A percentile compares a stretch with the other conserved stretches of the same genome.
These are phyloP conservation scores for Penicillium longicatenatum DNA, from an alignment of 495 filamentous ascomycete genomes.

Conservation along the genomic window DNA sequence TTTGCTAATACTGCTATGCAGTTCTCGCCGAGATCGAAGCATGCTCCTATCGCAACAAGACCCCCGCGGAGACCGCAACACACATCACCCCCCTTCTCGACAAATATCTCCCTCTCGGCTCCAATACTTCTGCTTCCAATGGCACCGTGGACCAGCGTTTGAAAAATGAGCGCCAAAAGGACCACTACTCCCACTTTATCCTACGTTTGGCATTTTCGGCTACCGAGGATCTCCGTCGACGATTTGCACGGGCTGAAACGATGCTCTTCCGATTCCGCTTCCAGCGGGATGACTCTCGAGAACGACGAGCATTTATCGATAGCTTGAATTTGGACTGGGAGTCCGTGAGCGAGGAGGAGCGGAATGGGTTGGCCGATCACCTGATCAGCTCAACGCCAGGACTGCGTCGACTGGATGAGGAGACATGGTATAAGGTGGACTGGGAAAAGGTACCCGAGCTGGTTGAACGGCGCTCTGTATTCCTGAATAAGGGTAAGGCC, in stretches of 20 bases:
- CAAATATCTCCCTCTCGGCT: constrained; percentile 82
- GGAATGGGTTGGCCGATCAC: constrained; percentile 51
- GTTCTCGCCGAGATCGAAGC: constrained; percentile 95
- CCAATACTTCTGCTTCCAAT: constrained; percentile 66
- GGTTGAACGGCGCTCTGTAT: constrained; percentile 75
- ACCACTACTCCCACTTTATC: constrained; percentile 98
- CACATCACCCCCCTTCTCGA: constrained; percentile 80
- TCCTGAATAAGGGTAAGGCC: constrained; percentile 78
- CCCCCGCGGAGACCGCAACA: constrained; percentile 69
- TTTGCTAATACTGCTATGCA: constrained; percentile 33
- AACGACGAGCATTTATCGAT: constrained; percentile 75
- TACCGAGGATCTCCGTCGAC: constrained; percentile 87
- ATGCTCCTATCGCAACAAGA: constrained; percentile 91
- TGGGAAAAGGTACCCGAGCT: constrained; percentile 93
- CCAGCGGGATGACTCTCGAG: constrained; percentile 64
- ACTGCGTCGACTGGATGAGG: constrained; percentile 66
- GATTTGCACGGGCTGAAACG: constrained; percentile 84
- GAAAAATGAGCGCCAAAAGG: constrained; percentile 80
- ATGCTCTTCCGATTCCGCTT: constrained; percentile 85
- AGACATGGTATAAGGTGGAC: constrained; percentile 91
- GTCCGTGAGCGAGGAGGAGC: constrained; percentile 75
- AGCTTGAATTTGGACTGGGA: constrained; percentile 81
- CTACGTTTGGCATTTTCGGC: constrained; percentile 89
- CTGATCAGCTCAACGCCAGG: constrained; percentile 55
- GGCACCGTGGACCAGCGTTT: constrained; percentile 51